Evolutionary conservation across 768 basidiomycete species (phyloP).

Genomic region (Tremella yokohamensis): DNA sequence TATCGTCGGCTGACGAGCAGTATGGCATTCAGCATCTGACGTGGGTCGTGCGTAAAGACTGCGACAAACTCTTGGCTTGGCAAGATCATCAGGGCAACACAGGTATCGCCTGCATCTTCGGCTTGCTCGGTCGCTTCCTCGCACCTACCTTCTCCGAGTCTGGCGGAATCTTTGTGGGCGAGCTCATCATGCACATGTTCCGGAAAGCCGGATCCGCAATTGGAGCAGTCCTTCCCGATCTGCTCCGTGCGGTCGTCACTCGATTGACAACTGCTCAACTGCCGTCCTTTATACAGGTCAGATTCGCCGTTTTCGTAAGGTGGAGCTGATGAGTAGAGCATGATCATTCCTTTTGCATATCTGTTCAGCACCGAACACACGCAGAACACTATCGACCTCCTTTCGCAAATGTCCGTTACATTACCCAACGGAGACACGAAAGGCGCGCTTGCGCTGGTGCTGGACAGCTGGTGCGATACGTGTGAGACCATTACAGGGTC

Average conservation of each 20-base stretch:
- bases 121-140: slow-evolving; percentile 72
- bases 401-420: slow-evolving; percentile 63
- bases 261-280: slow-evolving; percentile 83
- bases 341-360: slow-evolving; percentile 90
- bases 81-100: slow-evolving; percentile 57
- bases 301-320: slow-evolving; percentile 9
- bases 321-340: slow-evolving; percentile 57
- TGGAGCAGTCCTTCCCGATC: slow-evolving; percentile 77
- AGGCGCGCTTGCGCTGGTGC: slow-evolving; percentile 76
- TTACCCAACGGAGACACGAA: slow-evolving; percentile 53
- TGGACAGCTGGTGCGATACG: slow-evolving; percentile 92
- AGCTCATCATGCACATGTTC: slow-evolving; percentile 88
- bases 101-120: slow-evolving; percentile 72
- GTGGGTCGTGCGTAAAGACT: slow-evolving; percentile 79
- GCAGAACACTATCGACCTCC: slow-evolving; percentile 69
- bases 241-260: slow-evolving; percentile 75
- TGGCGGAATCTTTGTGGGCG: slow-evolving; percentile 87
- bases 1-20: slow-evolving; percentile 52
- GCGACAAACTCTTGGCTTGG: slow-evolving; percentile 75
- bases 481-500: slow-evolving; percentile 90
- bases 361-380: slow-evolving; percentile 75
- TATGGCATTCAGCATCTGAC: slow-evolving; percentile 80
- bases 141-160: slow-evolving; percentile 76
- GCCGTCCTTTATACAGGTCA: slow-evolving; percentile 82
- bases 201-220: slow-evolving; percentile 76